Base-by-base conservation (phyloP, 257 asterid genomes). In the Echium plantagineum region DNA sequence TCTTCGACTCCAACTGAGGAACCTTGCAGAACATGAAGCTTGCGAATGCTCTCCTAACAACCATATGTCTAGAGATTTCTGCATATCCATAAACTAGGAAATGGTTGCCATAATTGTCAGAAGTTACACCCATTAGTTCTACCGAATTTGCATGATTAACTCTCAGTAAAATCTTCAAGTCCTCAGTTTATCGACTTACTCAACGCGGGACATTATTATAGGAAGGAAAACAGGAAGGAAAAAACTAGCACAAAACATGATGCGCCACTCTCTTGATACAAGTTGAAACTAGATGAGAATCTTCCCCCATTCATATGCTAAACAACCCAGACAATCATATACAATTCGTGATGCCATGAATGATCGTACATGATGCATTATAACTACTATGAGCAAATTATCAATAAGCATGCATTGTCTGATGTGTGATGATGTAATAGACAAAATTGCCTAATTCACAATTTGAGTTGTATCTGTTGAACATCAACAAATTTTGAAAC, bases 121-220 rank as follows among this genome's bases (percentile, higher is more conserved):
- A 80, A 52, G 90, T 83, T 51, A 85, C 64, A 18, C 96, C 95
- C 78, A 73, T 78, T 68, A 89, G 49, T 65, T 85, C 77, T 65
- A 83, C 82, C 65, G 85, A 60, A 62, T 85, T 89, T 61, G 74
- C 89, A 55, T 89, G 96, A 70, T 69, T 80, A 52, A 85, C 80
- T 65, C 74, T 89, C 69, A 83, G 95, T 38, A 89, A 42, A 68
- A 85, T 71, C 9, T 72, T 75, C 69, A 81, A 66, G 63, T 89
- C 96, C 65, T 85, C 88, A 0, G 76, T 38, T n/a, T n/a, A n/a
- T n/a, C n/a, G n/a, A n/a, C n/a, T n/a, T n/a, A n/a, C n/a, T n/a
- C n/a, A n/a, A n/a, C n/a, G n/a, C n/a, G n/a, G n/a, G n/a, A n/a
- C n/a, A n/a, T n/a, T n/a, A n/a, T n/a, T n/a, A n/a, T n/a, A n/a